Base-by-base conservation (phyloP, 2,329 filamentous ascomycete species). In the Dryadomyces quercus-mongolicae region DNA sequence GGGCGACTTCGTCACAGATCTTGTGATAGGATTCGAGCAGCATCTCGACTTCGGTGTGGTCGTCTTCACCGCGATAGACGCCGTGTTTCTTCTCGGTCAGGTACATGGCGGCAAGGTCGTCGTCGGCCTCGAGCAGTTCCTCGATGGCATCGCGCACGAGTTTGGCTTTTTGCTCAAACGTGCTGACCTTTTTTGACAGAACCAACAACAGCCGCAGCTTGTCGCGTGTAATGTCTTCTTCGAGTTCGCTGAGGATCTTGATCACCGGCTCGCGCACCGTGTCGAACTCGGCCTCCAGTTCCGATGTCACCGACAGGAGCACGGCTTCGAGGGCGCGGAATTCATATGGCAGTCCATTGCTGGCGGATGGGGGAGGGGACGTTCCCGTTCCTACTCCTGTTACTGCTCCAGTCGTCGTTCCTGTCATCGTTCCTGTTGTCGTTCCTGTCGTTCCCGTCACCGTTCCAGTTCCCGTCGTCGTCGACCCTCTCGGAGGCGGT, bases 41-140 rank as follows among this genome's bases (percentile, higher is more conserved):
- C 83, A 98, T 90, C 71, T 98, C 93, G 6, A 98, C 87, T 69
- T 98, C 93, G 25, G 92, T 93, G 64, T 97, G 92, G 63, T 96
- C 90, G 60, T 95, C 82, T 57, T 90, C 84, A 53, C 82, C 81
- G 53, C 91, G 78, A 46, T 79, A 73, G 18, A 85, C 75, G 57
- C 91, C 88, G 53, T 82, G 80, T 2, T 81, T 78, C 66, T 95
- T 92, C 68, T 97, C 93, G 0, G 88, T 91, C 58, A 98, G 72
- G 65, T 98, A 98, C 93, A 98, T 97, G 60, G 85, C 81, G 16
- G 90, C 85, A 38, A 98, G 72, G 66, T 98, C 93, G 66, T 98
- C 93, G 65, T 98, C 93, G 6, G 91, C 93, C 70, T 98, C 93
- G 40, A 98, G 78, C 21, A 98, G 73, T 66, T 98, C 93, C 59